Conservation (phyloP, 1,284 basidiomycete species). For the Sanguinoderma infundibulare region DNA sequence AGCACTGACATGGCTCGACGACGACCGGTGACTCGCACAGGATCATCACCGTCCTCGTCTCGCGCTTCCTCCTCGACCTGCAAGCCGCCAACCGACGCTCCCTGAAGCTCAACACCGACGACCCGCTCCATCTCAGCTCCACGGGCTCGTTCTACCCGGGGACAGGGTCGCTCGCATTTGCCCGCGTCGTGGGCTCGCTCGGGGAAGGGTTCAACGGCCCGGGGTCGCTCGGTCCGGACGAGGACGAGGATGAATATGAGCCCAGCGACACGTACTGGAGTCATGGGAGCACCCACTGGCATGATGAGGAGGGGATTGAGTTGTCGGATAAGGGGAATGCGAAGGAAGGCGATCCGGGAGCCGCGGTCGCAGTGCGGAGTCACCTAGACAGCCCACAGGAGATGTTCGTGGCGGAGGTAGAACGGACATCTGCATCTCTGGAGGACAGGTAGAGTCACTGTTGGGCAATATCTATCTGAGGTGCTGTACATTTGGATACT, state of each 20-base stretch:
- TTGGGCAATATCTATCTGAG: too few species aligned
- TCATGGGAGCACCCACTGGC: not conserved
- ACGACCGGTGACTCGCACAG: not conserved
- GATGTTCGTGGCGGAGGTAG: not conserved
- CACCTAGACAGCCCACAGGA: not conserved
- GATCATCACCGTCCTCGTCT: conserved; percentile 10
- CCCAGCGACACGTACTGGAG: not conserved
- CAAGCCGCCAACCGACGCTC: conserved; percentile 6
- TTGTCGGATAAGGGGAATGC: not conserved
- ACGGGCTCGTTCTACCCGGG: not conserved
- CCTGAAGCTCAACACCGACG: not conserved
- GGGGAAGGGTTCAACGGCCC: not conserved
- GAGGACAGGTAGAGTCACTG: too few species aligned
- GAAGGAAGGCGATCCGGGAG: not conserved
- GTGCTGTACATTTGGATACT: too few species aligned
- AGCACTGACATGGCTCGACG: not conserved
- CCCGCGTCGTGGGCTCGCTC: conserved; percentile 1
- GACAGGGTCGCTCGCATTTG: not conserved
- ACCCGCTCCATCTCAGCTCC: not conserved
- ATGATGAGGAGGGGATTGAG: not conserved
- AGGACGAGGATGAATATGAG: not conserved
- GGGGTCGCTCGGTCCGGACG: not conserved
- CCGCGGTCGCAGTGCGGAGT: not conserved
- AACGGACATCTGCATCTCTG: too few species aligned
- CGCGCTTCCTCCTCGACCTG: conserved; percentile 16